A percentile compares a stretch with the other conserved stretches of the same genome.
These are phyloP conservation scores for Alternaria gaisen DNA, from an alignment of 2,329 filamentous ascomycete species.

Conservation along the genomic window DNA sequence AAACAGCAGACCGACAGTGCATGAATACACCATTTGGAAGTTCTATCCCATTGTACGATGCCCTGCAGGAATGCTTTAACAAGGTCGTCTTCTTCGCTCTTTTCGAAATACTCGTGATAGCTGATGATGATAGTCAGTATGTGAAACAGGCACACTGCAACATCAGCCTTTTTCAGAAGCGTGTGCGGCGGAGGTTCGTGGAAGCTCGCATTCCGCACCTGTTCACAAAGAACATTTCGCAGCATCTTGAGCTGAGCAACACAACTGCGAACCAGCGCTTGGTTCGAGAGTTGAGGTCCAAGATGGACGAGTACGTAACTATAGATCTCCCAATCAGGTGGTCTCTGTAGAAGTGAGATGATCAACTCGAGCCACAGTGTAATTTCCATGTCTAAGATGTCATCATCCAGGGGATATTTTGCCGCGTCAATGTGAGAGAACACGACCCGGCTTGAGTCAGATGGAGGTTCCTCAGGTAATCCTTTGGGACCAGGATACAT, in stretches of 20 bases:
- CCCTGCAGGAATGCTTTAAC: slow-evolving; percentile 87
- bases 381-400: slow-evolving; percentile 60
- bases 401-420: slow-evolving; percentile 43
- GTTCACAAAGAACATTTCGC: slow-evolving; percentile 79
- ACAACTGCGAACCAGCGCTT: slow-evolving; percentile 79
- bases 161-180: slow-evolving; percentile 84
- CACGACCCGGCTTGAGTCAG: slow-evolving; percentile 59
- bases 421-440: slow-evolving; percentile 58
- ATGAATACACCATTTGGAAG: slow-evolving; percentile 92
- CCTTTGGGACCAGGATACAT: slow-evolving; percentile 64
- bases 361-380: slow-evolving; percentile 77
- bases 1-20: slow-evolving; percentile 94
- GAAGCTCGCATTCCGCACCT: slow-evolving; percentile 79
- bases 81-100: slow-evolving; percentile 87
- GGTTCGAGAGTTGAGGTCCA: slow-evolving; percentile 88
- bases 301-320: slow-evolving; percentile 88
- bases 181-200: slow-evolving; percentile 82
- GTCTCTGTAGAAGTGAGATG: slow-evolving; percentile 75
- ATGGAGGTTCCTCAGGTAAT: slow-evolving; percentile 63
- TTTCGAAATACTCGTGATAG: slow-evolving; percentile 86
- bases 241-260: slow-evolving; percentile 79
- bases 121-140: slow-evolving; percentile 86
- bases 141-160: slow-evolving; percentile 88
- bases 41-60: slow-evolving; percentile 83
- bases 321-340: slow-evolving; percentile 89